Evolutionary conservation across 192 early-diverging fungal species (phyloP).

Genomic region (Linderina pennispora): DNA sequence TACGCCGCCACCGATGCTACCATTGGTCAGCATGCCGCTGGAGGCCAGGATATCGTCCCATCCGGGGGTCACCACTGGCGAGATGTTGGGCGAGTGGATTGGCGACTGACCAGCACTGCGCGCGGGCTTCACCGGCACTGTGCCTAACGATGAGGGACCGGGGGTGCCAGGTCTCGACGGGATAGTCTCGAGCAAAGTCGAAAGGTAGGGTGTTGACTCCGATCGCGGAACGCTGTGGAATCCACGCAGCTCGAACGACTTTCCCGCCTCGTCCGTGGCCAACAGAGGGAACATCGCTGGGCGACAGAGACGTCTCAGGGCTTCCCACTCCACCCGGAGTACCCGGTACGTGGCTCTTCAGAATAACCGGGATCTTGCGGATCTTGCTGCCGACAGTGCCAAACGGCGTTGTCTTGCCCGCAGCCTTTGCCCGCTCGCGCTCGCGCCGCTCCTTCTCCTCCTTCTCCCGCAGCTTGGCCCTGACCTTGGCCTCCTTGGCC

Average conservation of each 20-base stretch:
- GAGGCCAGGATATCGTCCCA: constrained; percentile 43
- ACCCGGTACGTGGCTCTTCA: constrained; percentile 1
- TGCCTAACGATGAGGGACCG: too few species aligned
- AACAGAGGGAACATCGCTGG: background rate
- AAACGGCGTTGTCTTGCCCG: constrained; percentile 1
- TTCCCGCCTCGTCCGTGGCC: background rate
- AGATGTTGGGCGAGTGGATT: constrained; percentile 1
- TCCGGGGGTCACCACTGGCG: constrained; percentile 29
- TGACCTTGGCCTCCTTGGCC: constrained; percentile 9
- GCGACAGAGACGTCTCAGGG: too few species aligned
- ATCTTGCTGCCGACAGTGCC: constrained; percentile 14
- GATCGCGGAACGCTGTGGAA: constrained; percentile 29
- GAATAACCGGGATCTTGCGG: constrained; percentile 17
- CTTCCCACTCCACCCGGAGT: too few species aligned
- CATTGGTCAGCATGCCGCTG: constrained; percentile 37
- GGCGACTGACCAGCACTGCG: background rate
- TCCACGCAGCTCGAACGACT: constrained; percentile 28
- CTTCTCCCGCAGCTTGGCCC: constrained; percentile 3
- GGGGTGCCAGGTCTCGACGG: too few species aligned
- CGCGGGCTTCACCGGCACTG: constrained; percentile 9
- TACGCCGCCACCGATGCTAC: constrained; percentile 7
- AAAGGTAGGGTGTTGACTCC: constrained; percentile 10
- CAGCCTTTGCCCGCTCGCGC: background rate
- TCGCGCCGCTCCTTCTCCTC: constrained; percentile 11
- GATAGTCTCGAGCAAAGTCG: constrained; percentile 9